A percentile compares a stretch with the other conserved stretches of the same genome.
Evolutionary conservation across 768 basidiomycete species (phyloP).

Genomic region (Russula abietina): DNA sequence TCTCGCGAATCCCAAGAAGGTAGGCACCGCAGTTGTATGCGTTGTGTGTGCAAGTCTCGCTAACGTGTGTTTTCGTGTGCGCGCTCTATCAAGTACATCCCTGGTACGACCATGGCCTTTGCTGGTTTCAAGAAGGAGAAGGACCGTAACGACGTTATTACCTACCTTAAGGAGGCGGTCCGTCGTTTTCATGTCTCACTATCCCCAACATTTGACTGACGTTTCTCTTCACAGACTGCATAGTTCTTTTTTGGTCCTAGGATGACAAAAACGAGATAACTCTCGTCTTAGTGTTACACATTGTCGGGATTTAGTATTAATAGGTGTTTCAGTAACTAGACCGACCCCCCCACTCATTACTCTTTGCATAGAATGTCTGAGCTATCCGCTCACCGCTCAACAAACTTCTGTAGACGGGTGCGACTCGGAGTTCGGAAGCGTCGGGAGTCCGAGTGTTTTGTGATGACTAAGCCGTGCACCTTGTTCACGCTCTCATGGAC

Average conservation of each 20-base stretch:
- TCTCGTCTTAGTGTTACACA: constrained; percentile 25
- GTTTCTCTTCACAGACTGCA: constrained; percentile 26
- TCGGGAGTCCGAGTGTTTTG: no score
- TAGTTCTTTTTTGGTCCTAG: constrained; percentile 22
- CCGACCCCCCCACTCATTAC: constrained; percentile 13
- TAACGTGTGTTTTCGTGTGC: not conserved
- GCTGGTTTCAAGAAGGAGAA: constrained; percentile 98
- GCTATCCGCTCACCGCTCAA: not conserved
- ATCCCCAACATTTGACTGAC: not conserved
- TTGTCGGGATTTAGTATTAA: constrained; percentile 31
- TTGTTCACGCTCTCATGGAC: constrained; percentile 22
- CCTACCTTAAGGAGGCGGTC: constrained; percentile 72
- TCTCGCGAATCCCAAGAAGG: constrained; percentile 97
- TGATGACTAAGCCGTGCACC: not conserved
- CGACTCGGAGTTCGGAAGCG: not conserved
- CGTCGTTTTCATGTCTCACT: constrained; percentile 29
- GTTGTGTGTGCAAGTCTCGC: not conserved
- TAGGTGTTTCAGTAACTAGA: constrained; percentile 31
- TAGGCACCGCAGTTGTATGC: constrained; percentile 32
- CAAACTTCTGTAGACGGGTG: not conserved
- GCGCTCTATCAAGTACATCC: constrained; percentile 68
- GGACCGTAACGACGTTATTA: constrained; percentile 92
- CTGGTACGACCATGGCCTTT: constrained; percentile 98
- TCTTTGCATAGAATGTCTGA: not conserved
- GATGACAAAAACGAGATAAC: constrained; percentile 16